Evolutionary conservation across 129 eudicot genomes (phyloP).

Genomic region (Flaveria bidentis): DNA sequence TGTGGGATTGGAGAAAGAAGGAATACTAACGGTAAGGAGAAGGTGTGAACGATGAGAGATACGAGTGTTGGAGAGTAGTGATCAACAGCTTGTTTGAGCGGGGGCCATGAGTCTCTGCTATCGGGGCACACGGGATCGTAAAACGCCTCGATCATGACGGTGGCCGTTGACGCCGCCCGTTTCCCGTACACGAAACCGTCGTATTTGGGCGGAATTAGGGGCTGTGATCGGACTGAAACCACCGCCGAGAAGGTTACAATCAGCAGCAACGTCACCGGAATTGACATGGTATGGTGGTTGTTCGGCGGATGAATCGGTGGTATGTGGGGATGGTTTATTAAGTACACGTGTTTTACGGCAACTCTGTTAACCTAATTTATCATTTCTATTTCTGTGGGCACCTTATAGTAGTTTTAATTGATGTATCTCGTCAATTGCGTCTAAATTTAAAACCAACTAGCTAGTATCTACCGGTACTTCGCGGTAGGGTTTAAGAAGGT

Average conservation of each 20-base stretch:
- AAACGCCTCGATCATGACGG: slow-evolving; percentile 71
- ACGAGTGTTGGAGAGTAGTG: slow-evolving; percentile 47
- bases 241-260: slow-evolving; percentile 11
- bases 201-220: slow-evolving; percentile 44
- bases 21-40: slow-evolving; percentile 73
- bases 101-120: slow-evolving; percentile 83
- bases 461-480: too few species aligned
- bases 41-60: slow-evolving; percentile 69
- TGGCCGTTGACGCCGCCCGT: slow-evolving; percentile 28
- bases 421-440: too few species aligned
- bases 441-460: too few species aligned
- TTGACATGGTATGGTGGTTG: neutral
- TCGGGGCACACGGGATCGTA: slow-evolving; percentile 95
- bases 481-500: too few species aligned
- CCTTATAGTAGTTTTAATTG: too few species aligned
- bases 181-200: slow-evolving; percentile 80
- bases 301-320: neutral
- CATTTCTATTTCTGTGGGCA: too few species aligned
- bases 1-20: too few species aligned
- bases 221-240: slow-evolving; percentile 37
- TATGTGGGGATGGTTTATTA: neutral
- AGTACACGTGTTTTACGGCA: too few species aligned
- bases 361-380: too few species aligned
- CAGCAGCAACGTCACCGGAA: slow-evolving; percentile 9
- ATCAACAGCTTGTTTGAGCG: slow-evolving; percentile 69